phyloP scores from a whole-genome alignment of 306 rosid species.

The Quercus wislizeni region DNA sequence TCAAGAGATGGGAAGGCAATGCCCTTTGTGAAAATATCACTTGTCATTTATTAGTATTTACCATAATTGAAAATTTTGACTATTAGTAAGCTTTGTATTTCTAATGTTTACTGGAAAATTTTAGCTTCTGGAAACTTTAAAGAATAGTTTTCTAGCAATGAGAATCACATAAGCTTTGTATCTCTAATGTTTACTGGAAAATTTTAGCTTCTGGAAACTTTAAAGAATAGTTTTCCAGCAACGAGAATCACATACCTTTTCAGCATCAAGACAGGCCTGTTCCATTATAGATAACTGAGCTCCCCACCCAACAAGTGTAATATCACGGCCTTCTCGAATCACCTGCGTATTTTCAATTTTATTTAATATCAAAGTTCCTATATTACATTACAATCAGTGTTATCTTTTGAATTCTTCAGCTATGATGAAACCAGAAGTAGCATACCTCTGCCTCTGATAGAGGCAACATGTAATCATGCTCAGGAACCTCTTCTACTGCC shows the following conservation, averaged over 20 bases:
- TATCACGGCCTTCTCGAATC: constrained; percentile 72
- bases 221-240: not conserved
- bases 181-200: not conserved
- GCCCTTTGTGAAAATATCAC: not conserved
- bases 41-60: not conserved
- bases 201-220: not conserved
- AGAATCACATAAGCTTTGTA: not conserved
- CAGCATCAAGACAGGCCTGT: constrained; percentile 93
- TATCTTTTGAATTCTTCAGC: constrained; percentile 6
- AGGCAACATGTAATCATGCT: constrained; percentile 83
- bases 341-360: constrained; percentile 49
- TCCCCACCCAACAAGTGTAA: constrained; percentile 99
- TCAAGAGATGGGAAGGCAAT: not conserved
- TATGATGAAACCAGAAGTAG: not conserved
- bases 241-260: constrained; percentile 46
- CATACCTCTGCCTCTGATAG: constrained; percentile 92
- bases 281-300: constrained; percentile 87
- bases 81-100: not conserved
- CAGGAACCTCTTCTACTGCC: constrained; percentile 96
- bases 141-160: constrained; percentile 1
- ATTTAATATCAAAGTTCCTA: constrained; percentile 1
- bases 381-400: not conserved
- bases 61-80: not conserved
- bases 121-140: not conserved
- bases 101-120: not conserved